Conservation (phyloP, 2,329 filamentous ascomycete genomes). For the Hypoxylon sp. region DNA sequence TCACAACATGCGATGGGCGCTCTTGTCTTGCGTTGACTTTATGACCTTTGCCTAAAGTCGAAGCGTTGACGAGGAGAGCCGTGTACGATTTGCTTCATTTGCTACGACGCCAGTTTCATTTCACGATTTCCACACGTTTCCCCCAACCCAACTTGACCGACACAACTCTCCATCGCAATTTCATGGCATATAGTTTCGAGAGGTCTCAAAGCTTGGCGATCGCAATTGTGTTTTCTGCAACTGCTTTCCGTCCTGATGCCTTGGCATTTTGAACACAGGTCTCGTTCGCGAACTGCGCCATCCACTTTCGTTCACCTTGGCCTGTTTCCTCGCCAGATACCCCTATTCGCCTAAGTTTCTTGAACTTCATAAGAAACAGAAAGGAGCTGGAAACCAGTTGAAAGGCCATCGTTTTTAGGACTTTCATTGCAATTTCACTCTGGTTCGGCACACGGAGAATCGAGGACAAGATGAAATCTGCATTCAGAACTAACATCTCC, state of each 20-base stretch:
- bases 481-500: not conserved
- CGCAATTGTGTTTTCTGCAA: slow-evolving; percentile 26
- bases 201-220: slow-evolving; percentile 37
- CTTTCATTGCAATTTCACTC: not conserved
- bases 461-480: slow-evolving; percentile 3
- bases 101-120: slow-evolving; percentile 45
- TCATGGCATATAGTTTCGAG: slow-evolving; percentile 43
- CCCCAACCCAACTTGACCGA: slow-evolving; percentile 38
- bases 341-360: slow-evolving; percentile 33
- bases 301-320: slow-evolving; percentile 27
- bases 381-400: not conserved
- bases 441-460: not conserved
- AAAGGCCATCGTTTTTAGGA: not conserved
- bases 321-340: slow-evolving; percentile 45
- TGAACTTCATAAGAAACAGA: not conserved
- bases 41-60: slow-evolving; percentile 47
- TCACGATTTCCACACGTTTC: slow-evolving; percentile 47
- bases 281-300: slow-evolving; percentile 23
- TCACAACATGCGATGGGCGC: slow-evolving; percentile 38
- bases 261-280: slow-evolving; percentile 31
- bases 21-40: slow-evolving; percentile 46
- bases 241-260: slow-evolving; percentile 27
- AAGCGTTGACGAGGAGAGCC: slow-evolving; percentile 42
- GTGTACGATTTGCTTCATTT: slow-evolving; percentile 46
- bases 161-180: slow-evolving; percentile 35